phyloP scores from a whole-genome alignment of 129 eudicot species.

The Tagetes erecta region DNA sequence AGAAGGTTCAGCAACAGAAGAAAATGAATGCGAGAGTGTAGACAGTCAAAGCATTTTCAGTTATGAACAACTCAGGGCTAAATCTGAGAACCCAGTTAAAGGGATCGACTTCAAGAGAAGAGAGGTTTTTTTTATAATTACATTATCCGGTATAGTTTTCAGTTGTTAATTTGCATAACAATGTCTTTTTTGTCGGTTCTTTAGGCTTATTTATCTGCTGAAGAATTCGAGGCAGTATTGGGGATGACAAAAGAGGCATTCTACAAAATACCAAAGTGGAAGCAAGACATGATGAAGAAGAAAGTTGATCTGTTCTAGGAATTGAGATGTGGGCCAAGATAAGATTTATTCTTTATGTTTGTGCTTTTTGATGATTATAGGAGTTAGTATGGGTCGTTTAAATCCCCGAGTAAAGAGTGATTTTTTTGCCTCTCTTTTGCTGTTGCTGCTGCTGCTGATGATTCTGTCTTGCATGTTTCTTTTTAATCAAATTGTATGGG shows the following conservation, averaged over 20 bases:
- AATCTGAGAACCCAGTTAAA: constrained; percentile 82
- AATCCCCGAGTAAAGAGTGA: constrained; percentile 57
- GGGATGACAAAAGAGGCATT: constrained; percentile 73
- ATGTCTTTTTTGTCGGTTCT: background rate
- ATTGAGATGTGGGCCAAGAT: constrained; percentile 15
- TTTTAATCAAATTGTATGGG: constrained; percentile 1
- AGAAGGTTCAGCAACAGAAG: constrained; percentile 52
- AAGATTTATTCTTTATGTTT: constrained; percentile 25
- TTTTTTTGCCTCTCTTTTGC: constrained; percentile 43
- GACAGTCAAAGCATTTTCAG: constrained; percentile 68
- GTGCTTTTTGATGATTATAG: constrained; percentile 28
- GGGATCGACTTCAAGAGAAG: constrained; percentile 89
- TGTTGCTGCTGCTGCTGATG: constrained; percentile 25
- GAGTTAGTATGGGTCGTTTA: constrained; percentile 37
- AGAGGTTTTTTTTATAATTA: constrained; percentile 50
- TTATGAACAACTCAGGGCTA: constrained; percentile 72
- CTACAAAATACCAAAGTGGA: constrained; percentile 83
- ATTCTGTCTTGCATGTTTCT: constrained; percentile 9
- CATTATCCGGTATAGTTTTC: background rate
- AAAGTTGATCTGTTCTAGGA: constrained; percentile 79
- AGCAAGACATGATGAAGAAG: constrained; percentile 90
- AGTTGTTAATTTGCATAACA: constrained; percentile 3
- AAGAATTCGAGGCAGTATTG: constrained; percentile 59
- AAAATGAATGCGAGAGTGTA: constrained; percentile 51
- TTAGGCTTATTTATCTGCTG: constrained; percentile 77